Percentiles rank a stretch among this genome's conserved stretches.
Evolutionary conservation across 148 eudicot species (phyloP).

Genomic region (Agrostemma githago): DNA sequence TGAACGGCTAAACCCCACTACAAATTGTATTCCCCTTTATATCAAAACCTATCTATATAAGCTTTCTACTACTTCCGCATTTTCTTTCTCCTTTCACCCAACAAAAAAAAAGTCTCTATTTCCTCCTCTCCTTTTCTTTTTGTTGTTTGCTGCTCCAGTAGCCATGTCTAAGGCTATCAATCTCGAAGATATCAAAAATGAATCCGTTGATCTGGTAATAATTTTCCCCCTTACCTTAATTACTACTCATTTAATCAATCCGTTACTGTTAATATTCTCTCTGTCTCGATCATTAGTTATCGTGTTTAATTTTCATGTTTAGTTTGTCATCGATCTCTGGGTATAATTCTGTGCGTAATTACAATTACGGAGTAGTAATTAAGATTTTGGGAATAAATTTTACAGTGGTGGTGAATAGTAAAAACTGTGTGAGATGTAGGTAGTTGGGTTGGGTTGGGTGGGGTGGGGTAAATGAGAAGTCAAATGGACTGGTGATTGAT

Average conservation of each 20-base stretch:
- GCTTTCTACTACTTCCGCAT: neutral
- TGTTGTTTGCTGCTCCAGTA: too few relatives aligned
- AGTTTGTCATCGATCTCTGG: neutral
- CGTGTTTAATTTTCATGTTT: too few relatives aligned
- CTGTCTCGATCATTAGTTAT: too few relatives aligned
- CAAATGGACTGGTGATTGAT: neutral
- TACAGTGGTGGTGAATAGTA: neutral
- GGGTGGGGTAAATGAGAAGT: neutral
- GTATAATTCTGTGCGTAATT: neutral
- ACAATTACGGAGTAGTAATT: neutral
- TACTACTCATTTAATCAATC: neutral
- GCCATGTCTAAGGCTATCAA: conserved; percentile 36
- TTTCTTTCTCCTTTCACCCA: neutral
- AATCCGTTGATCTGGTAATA: conserved; percentile 90
- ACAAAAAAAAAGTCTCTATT: neutral
- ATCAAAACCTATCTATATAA: conserved; percentile 19
- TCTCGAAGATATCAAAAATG: conserved; percentile 71
- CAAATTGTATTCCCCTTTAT: neutral
- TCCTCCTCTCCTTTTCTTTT: neutral
- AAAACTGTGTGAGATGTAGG: neutral
- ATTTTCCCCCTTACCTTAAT: neutral
- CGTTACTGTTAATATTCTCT: neutral
- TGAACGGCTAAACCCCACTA: conserved; percentile 18
- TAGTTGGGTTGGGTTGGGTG: neutral
- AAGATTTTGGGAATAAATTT: neutral